Base-by-base conservation (phyloP, 2,329 filamentous ascomycete species). In the Fusarium napiforme region DNA sequence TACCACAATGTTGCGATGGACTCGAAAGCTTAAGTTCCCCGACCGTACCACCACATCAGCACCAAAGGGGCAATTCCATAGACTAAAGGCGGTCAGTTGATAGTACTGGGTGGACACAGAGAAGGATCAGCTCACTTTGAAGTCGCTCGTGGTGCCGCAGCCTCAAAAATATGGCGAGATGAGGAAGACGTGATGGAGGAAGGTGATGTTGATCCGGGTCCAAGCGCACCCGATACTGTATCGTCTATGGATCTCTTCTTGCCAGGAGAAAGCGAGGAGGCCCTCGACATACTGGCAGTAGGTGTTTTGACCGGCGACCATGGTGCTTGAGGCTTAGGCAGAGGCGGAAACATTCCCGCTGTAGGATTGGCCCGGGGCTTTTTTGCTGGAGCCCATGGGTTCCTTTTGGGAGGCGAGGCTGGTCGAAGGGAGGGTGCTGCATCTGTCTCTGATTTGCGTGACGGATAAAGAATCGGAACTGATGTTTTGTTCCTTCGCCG, bases 1-100 rank as follows among this genome's bases (percentile, higher is more conserved):
- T 45, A 72, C 67, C 30, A 84, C 67, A 55, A 84, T 77, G 42
- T 79, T 77, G 43, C 82, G 82, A 66, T 84, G 82, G n/a, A 82
- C 71, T 67, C 71, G 58, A 60, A 80, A 79, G 40, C 65, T 65
- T 61, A 71, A 64, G 7, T 47, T 61, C 21, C 75, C 77, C 19
- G 75, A 73, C 28, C 72, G 68, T 59, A 82, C 72, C 40, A 79
- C 65, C 49, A 83, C 75, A 67, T 83, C 81, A 21, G 81, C 77
- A 18, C 80, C 79, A 67, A 81, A 75, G 3, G 80, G 80, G 18
- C 71, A 71, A 32, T 65, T 69, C 80, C 80, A 83, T 49, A 81
- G 75, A 52, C 80, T 82, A 39, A 19, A 28, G 21, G 52, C 21
- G 30, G 57, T 78, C 42, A 78, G 76, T 21, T 52, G 43, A n/a